Percentiles rank a stretch among this genome's conserved stretches.
Evolutionary conservation across 371 early-diverging fungal genomes (phyloP).

Genomic region (Circinella minor): DNA sequence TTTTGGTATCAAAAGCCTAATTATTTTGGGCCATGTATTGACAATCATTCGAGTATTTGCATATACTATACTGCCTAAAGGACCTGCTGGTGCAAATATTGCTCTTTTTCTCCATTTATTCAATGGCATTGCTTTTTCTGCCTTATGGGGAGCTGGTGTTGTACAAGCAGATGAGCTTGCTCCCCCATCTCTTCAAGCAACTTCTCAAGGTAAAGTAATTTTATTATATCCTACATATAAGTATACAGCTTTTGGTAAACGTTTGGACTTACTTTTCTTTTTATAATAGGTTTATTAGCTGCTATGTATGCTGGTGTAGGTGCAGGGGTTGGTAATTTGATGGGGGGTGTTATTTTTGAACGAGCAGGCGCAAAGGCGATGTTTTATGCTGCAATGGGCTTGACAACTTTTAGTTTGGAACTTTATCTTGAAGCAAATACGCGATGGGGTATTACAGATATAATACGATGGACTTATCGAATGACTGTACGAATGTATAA

Average conservation of each 20-base stretch:
- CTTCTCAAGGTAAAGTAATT: slow-evolving; percentile 44
- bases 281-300: slow-evolving; percentile 40
- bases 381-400: slow-evolving; percentile 50
- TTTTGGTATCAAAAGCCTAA: slow-evolving; percentile 52
- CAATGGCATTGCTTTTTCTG: slow-evolving; percentile 57
- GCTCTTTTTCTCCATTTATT: slow-evolving; percentile 52
- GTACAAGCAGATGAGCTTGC: slow-evolving; percentile 58
- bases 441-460: slow-evolving; percentile 45
- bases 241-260: not conserved
- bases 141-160: slow-evolving; percentile 59
- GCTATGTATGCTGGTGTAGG: slow-evolving; percentile 61
- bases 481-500: slow-evolving; percentile 27
- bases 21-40: slow-evolving; percentile 52
- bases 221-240: not conserved
- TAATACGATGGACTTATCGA: slow-evolving; percentile 31
- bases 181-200: slow-evolving; percentile 56
- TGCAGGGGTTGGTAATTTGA: slow-evolving; percentile 50
- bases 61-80: slow-evolving; percentile 53
- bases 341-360: slow-evolving; percentile 52
- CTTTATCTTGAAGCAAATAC: slow-evolving; percentile 55
- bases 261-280: too few relatives aligned
- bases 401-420: slow-evolving; percentile 45
- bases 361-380: slow-evolving; percentile 47
- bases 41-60: slow-evolving; percentile 54
- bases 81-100: slow-evolving; percentile 49